Evolutionary conservation across 352 stramenopile species (phyloP), one percentile per base, ranked within the genome.

Genomic region (Pythium rhizo-oryzae): DNA sequence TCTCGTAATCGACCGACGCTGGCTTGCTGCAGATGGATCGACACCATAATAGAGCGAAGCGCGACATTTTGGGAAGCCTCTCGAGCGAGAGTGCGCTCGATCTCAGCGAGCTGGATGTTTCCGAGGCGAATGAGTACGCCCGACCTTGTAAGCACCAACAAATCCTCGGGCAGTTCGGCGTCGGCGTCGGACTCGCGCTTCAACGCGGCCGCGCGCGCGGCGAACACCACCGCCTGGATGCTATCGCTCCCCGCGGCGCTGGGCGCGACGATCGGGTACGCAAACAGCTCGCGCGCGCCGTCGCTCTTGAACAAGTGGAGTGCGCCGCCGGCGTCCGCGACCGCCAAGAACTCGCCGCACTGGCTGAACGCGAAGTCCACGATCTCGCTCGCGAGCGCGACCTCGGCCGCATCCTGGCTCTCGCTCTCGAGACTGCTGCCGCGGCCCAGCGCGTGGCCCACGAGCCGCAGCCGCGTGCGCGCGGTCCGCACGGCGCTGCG

Each of bases 51-150:
- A 4, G 41, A 19, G 0, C 59, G 64, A 12, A 76, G 33, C 2
- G 64, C 70, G 9, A n/a, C 51, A n/a, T 56, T 69, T 25, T 67
- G 62, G 0, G 50, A 68, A 21, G 60, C 28, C 21, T 70, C 65
- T 4, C 43, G 30, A 21, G 50, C 50, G 0, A 76, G 60, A 16
- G 47, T 76, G 18, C 44, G 65, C 57, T 73, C 65, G 13, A 77
- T 69, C 35, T 64, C 56, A 7, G 24, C 18, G 19, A 77, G 62
- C 16, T 41, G 23, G 5, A 77, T 39, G 9, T 69, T 67, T 18
- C 70, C 70, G 25, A 77, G 65, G 8, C 70, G 65, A 35, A 77
- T 64, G 19, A 77, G 61, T 8, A 73, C 41, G 12, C 70, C 70
- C 39, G 41, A 12, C n/a, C 24, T 19, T 8, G 70, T 77, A 5